Percentiles rank a stretch among this genome's conserved stretches.
These are phyloP conservation scores for Sophora flavescens DNA, from an alignment of 306 rosid genomes.

Conservation along the genomic window DNA sequence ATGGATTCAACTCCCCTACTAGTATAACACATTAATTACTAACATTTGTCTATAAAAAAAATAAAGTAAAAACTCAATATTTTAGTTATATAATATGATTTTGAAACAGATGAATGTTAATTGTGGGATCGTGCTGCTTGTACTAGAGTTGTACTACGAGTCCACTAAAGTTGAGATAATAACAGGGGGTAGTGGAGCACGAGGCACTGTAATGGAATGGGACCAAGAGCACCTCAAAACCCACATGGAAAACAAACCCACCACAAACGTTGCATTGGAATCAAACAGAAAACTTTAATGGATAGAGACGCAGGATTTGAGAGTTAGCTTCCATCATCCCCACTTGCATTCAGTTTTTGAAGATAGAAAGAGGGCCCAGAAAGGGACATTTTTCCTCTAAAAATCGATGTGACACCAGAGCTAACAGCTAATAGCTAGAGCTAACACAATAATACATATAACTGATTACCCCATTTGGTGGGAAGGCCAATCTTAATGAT, in stretches of 20 bases:
- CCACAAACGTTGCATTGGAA: constrained; percentile 45
- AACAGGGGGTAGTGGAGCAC: constrained; percentile 35
- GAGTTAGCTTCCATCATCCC: constrained; percentile 55
- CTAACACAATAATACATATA: constrained; percentile 37
- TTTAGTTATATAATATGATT: background rate
- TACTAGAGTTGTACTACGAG: constrained; percentile 45
- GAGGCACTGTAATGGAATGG: constrained; percentile 41
- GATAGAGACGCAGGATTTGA: constrained; percentile 54
- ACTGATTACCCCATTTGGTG: constrained; percentile 15
- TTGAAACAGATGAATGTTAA: background rate
- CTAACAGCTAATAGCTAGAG: constrained; percentile 40
- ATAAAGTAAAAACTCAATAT: no score
- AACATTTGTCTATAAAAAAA: no score
- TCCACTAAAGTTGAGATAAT: constrained; percentile 47
- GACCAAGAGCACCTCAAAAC: constrained; percentile 41
- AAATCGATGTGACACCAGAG: constrained; percentile 54
- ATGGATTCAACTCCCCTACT: no score
- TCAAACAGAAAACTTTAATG: constrained; percentile 35
- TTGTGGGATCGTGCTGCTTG: constrained; percentile 9
- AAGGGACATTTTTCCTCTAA: constrained; percentile 30
- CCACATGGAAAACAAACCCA: constrained; percentile 45
- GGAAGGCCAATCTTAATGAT: constrained; percentile 22
- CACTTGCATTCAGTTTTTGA: constrained; percentile 43
- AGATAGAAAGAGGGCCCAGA: constrained; percentile 38
- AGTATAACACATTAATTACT: no score